Percentiles rank a stretch among this genome's conserved stretches.
Conservation (phyloP, 2,329 filamentous ascomycete genomes). For the Hortaea sp. region DNA sequence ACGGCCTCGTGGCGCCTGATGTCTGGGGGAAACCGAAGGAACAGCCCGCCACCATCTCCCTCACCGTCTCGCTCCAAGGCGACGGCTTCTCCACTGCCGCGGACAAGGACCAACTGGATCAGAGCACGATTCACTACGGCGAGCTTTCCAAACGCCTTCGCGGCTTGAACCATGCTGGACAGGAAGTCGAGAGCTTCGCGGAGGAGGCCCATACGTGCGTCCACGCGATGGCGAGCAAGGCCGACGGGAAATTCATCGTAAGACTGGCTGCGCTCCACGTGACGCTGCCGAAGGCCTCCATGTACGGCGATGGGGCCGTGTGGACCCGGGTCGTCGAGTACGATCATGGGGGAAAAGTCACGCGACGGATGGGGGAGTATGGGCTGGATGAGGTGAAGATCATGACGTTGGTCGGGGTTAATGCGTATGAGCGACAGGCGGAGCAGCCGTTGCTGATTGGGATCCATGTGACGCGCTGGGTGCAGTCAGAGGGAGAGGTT, state of each 20-base stretch:
- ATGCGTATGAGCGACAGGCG: slow-evolving; percentile 54
- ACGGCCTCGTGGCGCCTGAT: slow-evolving; percentile 49
- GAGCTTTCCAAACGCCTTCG: slow-evolving; percentile 55
- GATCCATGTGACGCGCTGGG: slow-evolving; percentile 31
- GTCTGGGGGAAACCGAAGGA: slow-evolving; percentile 56
- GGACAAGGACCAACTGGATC: slow-evolving; percentile 48
- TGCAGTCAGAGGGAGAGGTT: not conserved
- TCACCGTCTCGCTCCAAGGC: slow-evolving; percentile 46
- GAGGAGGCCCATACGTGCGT: slow-evolving; percentile 10
- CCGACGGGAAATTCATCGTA: slow-evolving; percentile 13
- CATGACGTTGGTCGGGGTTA: slow-evolving; percentile 62
- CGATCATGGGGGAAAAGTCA: slow-evolving; percentile 8
- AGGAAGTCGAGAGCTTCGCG: slow-evolving; percentile 16
- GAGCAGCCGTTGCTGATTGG: slow-evolving; percentile 56
- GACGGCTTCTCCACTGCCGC: slow-evolving; percentile 49
- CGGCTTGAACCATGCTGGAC: slow-evolving; percentile 2
- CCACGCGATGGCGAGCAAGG: slow-evolving; percentile 18
- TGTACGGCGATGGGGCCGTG: slow-evolving; percentile 50
- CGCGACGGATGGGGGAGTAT: slow-evolving; percentile 4
- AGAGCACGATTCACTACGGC: slow-evolving; percentile 70
- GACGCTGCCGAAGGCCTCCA: slow-evolving; percentile 56
- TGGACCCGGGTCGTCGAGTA: slow-evolving; percentile 30
- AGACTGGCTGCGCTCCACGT: slow-evolving; percentile 25
- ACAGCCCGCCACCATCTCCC: slow-evolving; percentile 55
- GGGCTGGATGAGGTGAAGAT: slow-evolving; percentile 44